Evolutionary conservation across 306 rosid species (phyloP), one percentile per base, ranked within the genome.

Genomic region (Quercus wislizeni): DNA sequence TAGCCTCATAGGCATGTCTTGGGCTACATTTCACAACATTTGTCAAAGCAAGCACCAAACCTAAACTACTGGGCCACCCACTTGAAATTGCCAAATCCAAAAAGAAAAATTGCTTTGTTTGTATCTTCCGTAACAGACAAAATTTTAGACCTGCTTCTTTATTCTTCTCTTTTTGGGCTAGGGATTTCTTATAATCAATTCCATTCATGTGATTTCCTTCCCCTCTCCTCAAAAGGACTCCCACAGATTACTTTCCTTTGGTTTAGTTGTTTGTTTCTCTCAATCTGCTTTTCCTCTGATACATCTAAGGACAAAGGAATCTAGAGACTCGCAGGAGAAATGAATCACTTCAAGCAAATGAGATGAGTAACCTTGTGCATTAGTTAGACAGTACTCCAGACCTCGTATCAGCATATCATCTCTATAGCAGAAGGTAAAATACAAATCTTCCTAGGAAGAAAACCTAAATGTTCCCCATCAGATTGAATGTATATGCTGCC

Each of bases 381-480:
- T 33, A 4, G 4, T 67, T 11, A 46, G 46, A 58, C 12, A 74
- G 69, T 75, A 46, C 73, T 71, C 64, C 6, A 19, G 74, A 17
- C 18, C 52, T 43, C 38, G 73, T 31, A 21, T 92, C 91, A 95
- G 74, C 90, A 83, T 46, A 95, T 92, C 99, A 95, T 89, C 91
- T 92, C 96, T 17, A 95, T 83, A 5, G 92, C 94, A 81, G 85
- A 88, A 30, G 98, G 99, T 68, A 92, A 76, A 80, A 91, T 73
- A 75, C 85, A 17, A 76, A 95, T 86, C 79, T 86, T 95, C 85
- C 88, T 91, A 0, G 98, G 98, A 82, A 92, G 94, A 83, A 89
- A 92, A 38, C 99, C 99, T 78, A 95, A 69, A 87, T 91, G 88
- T 70, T 95, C 99, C 25, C 99, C 99, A 73, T 95, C 99, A 27